These are phyloP conservation scores for Perkinsus chesapeaki DNA, from an alignment of 169 alveolate species.

Conservation along the genomic window DNA sequence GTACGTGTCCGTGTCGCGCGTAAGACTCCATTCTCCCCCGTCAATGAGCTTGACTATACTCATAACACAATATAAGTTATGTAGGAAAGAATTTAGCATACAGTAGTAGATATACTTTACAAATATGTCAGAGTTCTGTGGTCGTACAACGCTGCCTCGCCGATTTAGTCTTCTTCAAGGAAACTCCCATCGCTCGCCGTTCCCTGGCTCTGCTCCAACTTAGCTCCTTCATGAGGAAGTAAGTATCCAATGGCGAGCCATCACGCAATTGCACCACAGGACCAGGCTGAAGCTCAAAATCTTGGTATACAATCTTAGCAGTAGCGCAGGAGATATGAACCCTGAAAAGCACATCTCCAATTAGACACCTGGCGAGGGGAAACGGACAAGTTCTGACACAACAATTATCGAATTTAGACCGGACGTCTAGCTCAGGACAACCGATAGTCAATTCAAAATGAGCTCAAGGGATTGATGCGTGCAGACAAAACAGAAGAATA, in stretches of 20 bases:
- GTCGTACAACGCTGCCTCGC: not conserved
- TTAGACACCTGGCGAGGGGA: not conserved
- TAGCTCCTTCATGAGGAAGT: not conserved
- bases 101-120: not conserved
- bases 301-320: not conserved
- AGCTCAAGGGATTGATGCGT: too few relatives aligned
- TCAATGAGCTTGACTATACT: not conserved
- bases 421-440: too few relatives aligned
- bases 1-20: too few relatives aligned
- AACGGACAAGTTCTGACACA: too few relatives aligned
- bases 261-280: not conserved
- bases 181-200: not conserved
- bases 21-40: too few relatives aligned
- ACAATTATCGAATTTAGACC: too few relatives aligned
- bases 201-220: not conserved
- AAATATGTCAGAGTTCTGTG: not conserved
- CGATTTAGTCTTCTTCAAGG: not conserved
- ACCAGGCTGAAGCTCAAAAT: not conserved
- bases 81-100: not conserved
- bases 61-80: not conserved
- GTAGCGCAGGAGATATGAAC: not conserved
- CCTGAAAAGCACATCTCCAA: not conserved
- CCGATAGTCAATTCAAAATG: too few relatives aligned
- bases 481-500: too few relatives aligned
- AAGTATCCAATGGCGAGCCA: not conserved